Evolutionary conservation across 108 stramenopile genomes (phyloP), one percentile per base, ranked within the genome.

Genomic region (Nitzschia putrida): DNA sequence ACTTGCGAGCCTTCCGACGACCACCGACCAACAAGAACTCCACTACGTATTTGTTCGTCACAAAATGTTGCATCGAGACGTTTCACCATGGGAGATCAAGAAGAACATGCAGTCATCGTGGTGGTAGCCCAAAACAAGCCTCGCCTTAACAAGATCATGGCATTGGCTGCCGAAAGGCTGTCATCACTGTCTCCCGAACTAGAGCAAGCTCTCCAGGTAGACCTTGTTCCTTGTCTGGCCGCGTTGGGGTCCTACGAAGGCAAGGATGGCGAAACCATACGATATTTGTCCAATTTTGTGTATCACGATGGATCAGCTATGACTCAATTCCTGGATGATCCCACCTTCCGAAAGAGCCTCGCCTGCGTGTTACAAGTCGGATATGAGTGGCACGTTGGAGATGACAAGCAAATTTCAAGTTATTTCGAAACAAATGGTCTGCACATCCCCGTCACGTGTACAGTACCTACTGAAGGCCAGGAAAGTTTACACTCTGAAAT

Each of bases 401-500:
- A 89, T 57, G 52, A 82, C 11, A 64, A 80, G 0, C 72, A 81
- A 43, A 85, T 93, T 29, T 16, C 58, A 43, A 53, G 57, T 2
- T 93, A 86, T 58, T 70, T 90, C 20, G 40, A 71, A 18, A 50
- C 82, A 0, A 57, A 80, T 25, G 29, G 41, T 16, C 25, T 72
- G 7, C 18, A 57, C 6, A 60, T 68, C 51, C 8, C 69, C 3
- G 59, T 87, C 11, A 53, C 79, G 53, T 81, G 74, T 47, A 66
- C 88, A n/a, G 21, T 66, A 59, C 87, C 85, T 7, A 87, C 82
- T 71, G 49, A 57, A 23, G 84, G 64, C n/a, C 88, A 76, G 57
- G 53, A 75, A 13, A 78, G 85, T 16, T 77, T 93, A 73, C 61
- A 75, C 29, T 80, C 87, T 57, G 91, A 93, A 78, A 84, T 82